Percentiles rank a stretch among this genome's conserved stretches.
phyloP scores from a whole-genome alignment of 805 yeast species.

The Nakazawaea molendinolei region DNA sequence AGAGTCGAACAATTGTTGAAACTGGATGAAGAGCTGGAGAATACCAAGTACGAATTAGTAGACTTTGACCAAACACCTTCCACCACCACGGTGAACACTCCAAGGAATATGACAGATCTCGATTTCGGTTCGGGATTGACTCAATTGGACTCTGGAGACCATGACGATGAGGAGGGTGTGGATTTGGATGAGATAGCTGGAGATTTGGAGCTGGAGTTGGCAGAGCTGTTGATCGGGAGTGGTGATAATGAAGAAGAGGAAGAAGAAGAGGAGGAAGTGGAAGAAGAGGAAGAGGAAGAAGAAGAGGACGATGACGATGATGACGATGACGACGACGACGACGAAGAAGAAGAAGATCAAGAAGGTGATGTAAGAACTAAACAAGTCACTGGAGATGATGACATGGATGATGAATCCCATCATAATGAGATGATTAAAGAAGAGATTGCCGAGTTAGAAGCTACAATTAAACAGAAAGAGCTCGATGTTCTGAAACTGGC shows the following conservation, averaged over 20 bases:
- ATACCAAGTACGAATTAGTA: slow-evolving; percentile 66
- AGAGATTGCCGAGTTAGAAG: slow-evolving; percentile 76
- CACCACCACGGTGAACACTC: slow-evolving; percentile 24
- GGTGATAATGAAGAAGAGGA: slow-evolving; percentile 24
- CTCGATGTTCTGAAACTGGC: slow-evolving; percentile 65
- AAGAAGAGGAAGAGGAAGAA: slow-evolving; percentile 37
- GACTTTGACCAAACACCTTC: slow-evolving; percentile 40
- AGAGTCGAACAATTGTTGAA: slow-evolving; percentile 71
- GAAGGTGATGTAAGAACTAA: slow-evolving; percentile 45
- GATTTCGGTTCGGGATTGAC: slow-evolving; percentile 16
- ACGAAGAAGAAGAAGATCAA: slow-evolving; percentile 49
- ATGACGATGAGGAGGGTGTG: slow-evolving; percentile 29
- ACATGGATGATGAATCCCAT: slow-evolving; percentile 45
- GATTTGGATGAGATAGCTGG: slow-evolving; percentile 10
- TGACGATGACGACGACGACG: slow-evolving; percentile 47
- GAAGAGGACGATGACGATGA: slow-evolving; percentile 42
- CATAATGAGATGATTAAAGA: slow-evolving; percentile 74
- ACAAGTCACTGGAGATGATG: slow-evolving; percentile 42
- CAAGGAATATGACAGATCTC: slow-evolving; percentile 12
- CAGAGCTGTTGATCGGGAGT: slow-evolving; percentile 7
- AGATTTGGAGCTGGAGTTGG: slow-evolving; percentile 12
- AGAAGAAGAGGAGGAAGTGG: slow-evolving; percentile 38
- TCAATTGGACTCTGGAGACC: slow-evolving; percentile 14
- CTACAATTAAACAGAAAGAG: slow-evolving; percentile 69
- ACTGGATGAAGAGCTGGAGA: slow-evolving; percentile 80